These are phyloP conservation scores for Vigna reflexopilosa DNA, from an alignment of 306 rosid species.

Conservation along the genomic window DNA sequence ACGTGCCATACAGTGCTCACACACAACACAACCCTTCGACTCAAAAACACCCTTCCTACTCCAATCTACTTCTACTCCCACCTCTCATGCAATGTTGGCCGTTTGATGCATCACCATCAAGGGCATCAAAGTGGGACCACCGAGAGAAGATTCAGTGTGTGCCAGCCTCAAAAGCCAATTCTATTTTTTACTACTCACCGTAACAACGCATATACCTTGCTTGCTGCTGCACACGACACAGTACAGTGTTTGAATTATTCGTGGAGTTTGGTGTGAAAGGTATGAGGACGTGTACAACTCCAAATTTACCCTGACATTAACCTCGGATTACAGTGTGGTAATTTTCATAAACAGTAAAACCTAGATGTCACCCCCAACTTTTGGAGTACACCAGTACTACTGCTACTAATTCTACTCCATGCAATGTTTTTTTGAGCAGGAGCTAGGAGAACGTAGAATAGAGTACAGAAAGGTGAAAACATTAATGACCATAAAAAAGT, in stretches of 20 bases:
- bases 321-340: conserved; percentile 54
- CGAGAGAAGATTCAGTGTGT: background rate
- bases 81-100: conserved; percentile 1
- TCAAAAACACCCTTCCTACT: background rate
- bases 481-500: conserved; percentile 36
- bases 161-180: background rate
- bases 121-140: conserved; percentile 30
- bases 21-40: too few relatives aligned
- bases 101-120: conserved; percentile 33
- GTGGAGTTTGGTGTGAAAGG: conserved; percentile 12
- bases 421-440: background rate
- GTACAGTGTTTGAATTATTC: background rate
- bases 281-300: conserved; percentile 2
- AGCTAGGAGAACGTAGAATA: background rate
- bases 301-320: conserved; percentile 36
- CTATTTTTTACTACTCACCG: background rate
- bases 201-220: conserved; percentile 20
- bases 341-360: conserved; percentile 42
- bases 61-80: background rate
- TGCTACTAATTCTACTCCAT: background rate
- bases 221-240: background rate
- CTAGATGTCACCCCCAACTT: conserved; percentile 26
- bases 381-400: conserved; percentile 9
- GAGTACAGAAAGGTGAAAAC: conserved; percentile 42
- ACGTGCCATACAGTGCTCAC: conserved; percentile 25